phyloP scores from a whole-genome alignment of 768 basidiomycete genomes.

The Pleurotus djamor region DNA sequence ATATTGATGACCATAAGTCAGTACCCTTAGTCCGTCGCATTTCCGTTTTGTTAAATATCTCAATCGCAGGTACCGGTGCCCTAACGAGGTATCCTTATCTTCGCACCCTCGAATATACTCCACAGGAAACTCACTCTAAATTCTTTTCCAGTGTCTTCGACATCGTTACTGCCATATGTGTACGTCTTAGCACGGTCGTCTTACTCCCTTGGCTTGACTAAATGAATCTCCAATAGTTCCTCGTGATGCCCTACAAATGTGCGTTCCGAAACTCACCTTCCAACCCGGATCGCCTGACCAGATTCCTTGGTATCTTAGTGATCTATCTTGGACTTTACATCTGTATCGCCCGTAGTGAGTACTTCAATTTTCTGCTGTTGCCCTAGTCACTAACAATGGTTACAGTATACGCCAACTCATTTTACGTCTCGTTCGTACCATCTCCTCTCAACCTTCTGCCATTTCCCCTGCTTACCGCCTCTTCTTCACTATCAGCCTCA shows the following conservation, averaged over 20 bases:
- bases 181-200: not conserved
- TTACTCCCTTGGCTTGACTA: too few relatives aligned
- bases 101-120: not conserved
- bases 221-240: not conserved
- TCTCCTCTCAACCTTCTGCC: not conserved
- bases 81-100: conserved; percentile 1
- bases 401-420: conserved; percentile 5
- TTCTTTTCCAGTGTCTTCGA: conserved; percentile 1
- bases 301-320: not conserved
- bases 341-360: conserved; percentile 4
- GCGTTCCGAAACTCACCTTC: not conserved
- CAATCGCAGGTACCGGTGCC: not conserved
- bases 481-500: not conserved
- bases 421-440: conserved; percentile 2
- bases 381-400: not conserved
- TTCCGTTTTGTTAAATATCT: not conserved
- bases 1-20: conserved; percentile 7
- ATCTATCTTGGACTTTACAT: conserved; percentile 7
- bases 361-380: not conserved
- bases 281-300: not conserved
- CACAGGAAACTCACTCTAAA: not conserved
- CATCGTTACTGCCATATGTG: conserved; percentile 6
- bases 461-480: not conserved
- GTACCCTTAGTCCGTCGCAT: not conserved
- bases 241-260: conserved; percentile 7